Conservation (phyloP, 257 asterid species). For the Scutellaria baicalensis region DNA sequence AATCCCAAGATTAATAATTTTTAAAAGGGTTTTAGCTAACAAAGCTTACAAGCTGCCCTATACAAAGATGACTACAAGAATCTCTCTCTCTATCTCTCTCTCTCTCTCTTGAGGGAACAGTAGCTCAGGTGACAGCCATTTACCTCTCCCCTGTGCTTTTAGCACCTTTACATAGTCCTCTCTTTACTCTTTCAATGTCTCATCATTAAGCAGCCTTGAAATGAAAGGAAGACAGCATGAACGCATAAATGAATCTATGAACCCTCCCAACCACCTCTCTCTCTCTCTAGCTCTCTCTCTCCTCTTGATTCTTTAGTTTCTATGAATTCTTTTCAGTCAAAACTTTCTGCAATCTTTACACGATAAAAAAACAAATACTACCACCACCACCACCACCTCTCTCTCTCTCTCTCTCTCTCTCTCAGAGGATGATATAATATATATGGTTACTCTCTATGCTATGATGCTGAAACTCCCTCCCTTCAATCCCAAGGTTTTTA, state of each 20-base stretch:
- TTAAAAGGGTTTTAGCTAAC: background rate
- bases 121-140: constrained; percentile 46
- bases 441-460: constrained; percentile 20
- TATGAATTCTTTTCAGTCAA: constrained; percentile 14
- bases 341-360: constrained; percentile 33
- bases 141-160: constrained; percentile 22
- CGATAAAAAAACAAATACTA: constrained; percentile 3
- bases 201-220: constrained; percentile 44
- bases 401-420: background rate
- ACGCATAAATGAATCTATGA: background rate
- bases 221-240: constrained; percentile 32
- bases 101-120: constrained; percentile 22
- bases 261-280: constrained; percentile 1
- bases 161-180: constrained; percentile 37
- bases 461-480: constrained; percentile 49
- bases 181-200: constrained; percentile 63
- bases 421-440: constrained; percentile 21
- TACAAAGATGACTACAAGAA: background rate
- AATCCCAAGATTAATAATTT: constrained; percentile 67
- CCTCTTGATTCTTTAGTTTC: background rate
- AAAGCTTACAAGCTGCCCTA: constrained; percentile 24
- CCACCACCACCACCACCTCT: background rate
- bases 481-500: constrained; percentile 80
- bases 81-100: constrained; percentile 20
- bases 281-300: background rate